phyloP scores from a whole-genome alignment of 768 basidiomycete species.

The Suillus clintonianus region DNA sequence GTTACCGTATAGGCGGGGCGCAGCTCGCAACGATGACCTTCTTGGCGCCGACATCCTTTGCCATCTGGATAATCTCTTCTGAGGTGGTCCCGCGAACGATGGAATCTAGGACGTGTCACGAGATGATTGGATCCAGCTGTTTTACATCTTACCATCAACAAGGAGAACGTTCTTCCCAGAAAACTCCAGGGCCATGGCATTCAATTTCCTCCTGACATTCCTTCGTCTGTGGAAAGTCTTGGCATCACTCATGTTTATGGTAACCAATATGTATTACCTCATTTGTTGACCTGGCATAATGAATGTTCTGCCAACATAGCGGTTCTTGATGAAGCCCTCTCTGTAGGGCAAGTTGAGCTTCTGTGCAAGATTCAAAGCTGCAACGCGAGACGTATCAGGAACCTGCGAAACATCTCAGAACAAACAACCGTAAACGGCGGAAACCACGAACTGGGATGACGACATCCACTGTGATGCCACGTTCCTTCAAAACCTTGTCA shows the following conservation, averaged over 20 bases:
- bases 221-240: slow-evolving; percentile 58
- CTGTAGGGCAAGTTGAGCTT: slow-evolving; percentile 87
- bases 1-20: slow-evolving; percentile 90
- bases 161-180: slow-evolving; percentile 88
- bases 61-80: slow-evolving; percentile 99
- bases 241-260: not conserved
- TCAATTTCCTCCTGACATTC: slow-evolving; percentile 93
- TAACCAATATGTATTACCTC: slow-evolving; percentile 48
- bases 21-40: slow-evolving; percentile 96
- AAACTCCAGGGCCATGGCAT: slow-evolving; percentile 98
- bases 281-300: slow-evolving; percentile 99
- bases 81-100: slow-evolving; percentile 99
- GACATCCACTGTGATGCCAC: slow-evolving; percentile 83
- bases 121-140: not conserved
- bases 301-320: slow-evolving; percentile 97
- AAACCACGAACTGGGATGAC: slow-evolving; percentile 78
- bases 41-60: slow-evolving; percentile 96
- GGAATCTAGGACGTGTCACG: slow-evolving; percentile 61
- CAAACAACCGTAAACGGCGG: not conserved
- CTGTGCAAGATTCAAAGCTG: slow-evolving; percentile 94
- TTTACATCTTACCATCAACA: slow-evolving; percentile 75
- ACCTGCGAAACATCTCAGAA: slow-evolving; percentile 48
- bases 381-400: slow-evolving; percentile 95
- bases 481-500: slow-evolving; percentile 63
- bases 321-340: slow-evolving; percentile 98